phyloP scores from a whole-genome alignment of 2,329 filamentous ascomycete genomes.

The Colletotrichum tamarilloi region DNA sequence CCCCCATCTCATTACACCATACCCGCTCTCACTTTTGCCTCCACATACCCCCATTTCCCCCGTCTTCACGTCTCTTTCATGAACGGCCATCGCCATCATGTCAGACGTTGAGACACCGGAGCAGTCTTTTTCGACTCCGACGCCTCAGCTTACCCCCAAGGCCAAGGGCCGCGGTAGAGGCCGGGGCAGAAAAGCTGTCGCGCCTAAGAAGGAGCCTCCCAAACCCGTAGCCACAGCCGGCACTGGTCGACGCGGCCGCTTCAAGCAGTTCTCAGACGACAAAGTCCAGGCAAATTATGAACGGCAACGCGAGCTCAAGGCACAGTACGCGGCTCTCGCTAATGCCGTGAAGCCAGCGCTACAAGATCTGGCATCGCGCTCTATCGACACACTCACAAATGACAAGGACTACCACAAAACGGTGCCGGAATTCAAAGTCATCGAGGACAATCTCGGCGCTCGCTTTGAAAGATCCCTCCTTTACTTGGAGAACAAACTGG shows the following conservation, averaged over 20 bases:
- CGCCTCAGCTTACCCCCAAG: slow-evolving; percentile 37
- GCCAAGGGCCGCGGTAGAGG: slow-evolving; percentile 39
- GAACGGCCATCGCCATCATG: slow-evolving; percentile 44
- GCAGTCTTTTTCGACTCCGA: slow-evolving; percentile 35
- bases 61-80: slow-evolving; percentile 35
- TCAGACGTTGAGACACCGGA: slow-evolving; percentile 37
- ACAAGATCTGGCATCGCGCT: slow-evolving; percentile 72
- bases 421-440: slow-evolving; percentile 61
- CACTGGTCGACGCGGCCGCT: slow-evolving; percentile 58
- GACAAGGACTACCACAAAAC: slow-evolving; percentile 64
- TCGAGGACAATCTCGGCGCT: slow-evolving; percentile 61
- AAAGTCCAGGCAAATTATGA: slow-evolving; percentile 69
- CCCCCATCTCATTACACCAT: slow-evolving; percentile 34
- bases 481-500: slow-evolving; percentile 45
- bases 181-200: slow-evolving; percentile 35
- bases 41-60: slow-evolving; percentile 29
- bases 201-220: slow-evolving; percentile 38
- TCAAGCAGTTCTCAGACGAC: slow-evolving; percentile 66
- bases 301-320: slow-evolving; percentile 75
- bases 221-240: slow-evolving; percentile 51
- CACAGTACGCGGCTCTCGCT: slow-evolving; percentile 71
- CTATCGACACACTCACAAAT: slow-evolving; percentile 66
- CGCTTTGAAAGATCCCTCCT: slow-evolving; percentile 45
- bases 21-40: slow-evolving; percentile 35
- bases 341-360: slow-evolving; percentile 72